Evolutionary conservation across 1,284 basidiomycete species (phyloP).

Genomic region (Apiotrichum akiyoshidainum): DNA sequence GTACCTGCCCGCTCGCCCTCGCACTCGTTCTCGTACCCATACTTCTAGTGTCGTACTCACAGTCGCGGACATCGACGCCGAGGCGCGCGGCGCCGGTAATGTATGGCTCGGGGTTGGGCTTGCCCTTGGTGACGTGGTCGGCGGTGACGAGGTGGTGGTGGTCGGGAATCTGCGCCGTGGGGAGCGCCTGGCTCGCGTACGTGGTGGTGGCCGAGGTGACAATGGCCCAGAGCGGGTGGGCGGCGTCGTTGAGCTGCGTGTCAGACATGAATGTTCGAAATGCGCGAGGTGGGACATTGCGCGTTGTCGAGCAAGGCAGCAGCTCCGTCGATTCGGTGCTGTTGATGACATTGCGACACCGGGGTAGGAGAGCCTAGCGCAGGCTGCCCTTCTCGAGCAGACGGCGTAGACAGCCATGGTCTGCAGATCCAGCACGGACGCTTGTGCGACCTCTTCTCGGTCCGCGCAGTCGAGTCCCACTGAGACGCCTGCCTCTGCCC

Average conservation of each 20-base stretch:
- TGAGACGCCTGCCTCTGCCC: no score
- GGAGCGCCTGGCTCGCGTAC: conserved; percentile 64
- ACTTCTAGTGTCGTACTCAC: conserved; percentile 26
- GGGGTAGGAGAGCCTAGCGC: no score
- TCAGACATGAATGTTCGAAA: neutral
- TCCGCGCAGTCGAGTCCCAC: no score
- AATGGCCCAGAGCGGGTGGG: conserved; percentile 70
- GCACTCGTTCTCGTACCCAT: neutral
- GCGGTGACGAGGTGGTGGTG: conserved; percentile 66
- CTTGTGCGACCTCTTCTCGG: no score
- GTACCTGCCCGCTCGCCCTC: neutral
- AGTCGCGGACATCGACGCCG: conserved; percentile 37
- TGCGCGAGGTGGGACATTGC: no score
- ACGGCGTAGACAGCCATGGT: no score
- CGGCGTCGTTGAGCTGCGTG: conserved; percentile 62
- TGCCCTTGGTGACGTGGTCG: conserved; percentile 68
- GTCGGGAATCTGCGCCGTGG: conserved; percentile 59
- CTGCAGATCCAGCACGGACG: no score
- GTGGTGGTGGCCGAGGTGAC: conserved; percentile 75
- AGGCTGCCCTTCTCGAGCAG: no score
- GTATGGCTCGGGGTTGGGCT: conserved; percentile 79
- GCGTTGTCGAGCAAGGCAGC: no score
- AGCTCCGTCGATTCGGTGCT: no score
- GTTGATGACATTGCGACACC: no score
- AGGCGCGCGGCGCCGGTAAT: conserved; percentile 46